Conservation (phyloP, 164 flowering plant species). For the Dillenia turbinata region DNA sequence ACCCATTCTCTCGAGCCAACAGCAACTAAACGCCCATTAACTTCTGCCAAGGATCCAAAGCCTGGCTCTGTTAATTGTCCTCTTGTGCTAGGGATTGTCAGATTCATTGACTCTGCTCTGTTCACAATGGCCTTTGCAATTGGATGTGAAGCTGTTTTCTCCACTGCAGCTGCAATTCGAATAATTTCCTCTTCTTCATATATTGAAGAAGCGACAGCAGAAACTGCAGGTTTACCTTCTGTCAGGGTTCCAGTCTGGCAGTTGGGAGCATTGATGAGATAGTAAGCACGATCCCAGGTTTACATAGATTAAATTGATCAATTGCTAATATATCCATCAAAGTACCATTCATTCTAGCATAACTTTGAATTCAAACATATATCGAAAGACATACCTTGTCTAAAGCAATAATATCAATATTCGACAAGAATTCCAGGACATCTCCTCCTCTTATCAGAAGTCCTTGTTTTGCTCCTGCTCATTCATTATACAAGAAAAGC, state of each 20-base stretch:
- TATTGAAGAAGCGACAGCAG: constrained; percentile 57
- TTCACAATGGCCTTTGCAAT: constrained; percentile 79
- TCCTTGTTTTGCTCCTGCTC: constrained; percentile 90
- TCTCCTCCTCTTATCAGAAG: constrained; percentile 96
- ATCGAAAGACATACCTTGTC: constrained; percentile 59
- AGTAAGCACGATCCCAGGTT: background rate
- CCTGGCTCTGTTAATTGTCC: constrained; percentile 92
- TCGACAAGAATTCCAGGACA: constrained; percentile 86
- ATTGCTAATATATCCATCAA: too few species aligned
- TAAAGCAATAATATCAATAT: constrained; percentile 61
- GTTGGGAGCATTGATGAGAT: constrained; percentile 10
- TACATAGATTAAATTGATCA: too few species aligned
- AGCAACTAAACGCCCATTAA: constrained; percentile 81
- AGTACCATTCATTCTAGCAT: too few species aligned
- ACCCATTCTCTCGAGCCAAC: constrained; percentile 88
- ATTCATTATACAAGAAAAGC: constrained; percentile 8
- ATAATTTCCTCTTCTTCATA: constrained; percentile 69
- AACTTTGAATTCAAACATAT: too few species aligned
- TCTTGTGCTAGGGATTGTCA: constrained; percentile 63
- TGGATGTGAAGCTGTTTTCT: constrained; percentile 90
- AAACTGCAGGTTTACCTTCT: constrained; percentile 87
- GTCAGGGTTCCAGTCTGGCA: constrained; percentile 94
- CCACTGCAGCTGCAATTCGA: constrained; percentile 89
- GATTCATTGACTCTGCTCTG: constrained; percentile 66
- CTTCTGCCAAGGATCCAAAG: constrained; percentile 87